phyloP scores from a whole-genome alignment of 306 rosid species.

The Cyclanthera cordifolia region DNA sequence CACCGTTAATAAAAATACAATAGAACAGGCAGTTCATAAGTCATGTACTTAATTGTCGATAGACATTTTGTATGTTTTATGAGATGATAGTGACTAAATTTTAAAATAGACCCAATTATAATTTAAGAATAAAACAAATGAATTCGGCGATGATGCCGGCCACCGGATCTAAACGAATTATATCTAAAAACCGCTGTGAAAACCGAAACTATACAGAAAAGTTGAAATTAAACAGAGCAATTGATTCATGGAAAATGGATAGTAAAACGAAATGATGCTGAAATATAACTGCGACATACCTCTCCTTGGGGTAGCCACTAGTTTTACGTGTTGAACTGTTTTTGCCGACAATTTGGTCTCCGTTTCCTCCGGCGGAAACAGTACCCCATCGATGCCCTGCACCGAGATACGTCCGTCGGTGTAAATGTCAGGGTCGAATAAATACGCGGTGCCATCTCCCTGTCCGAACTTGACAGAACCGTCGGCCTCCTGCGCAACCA shows the following conservation, averaged over 20 bases:
- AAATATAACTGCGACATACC: conserved; percentile 29
- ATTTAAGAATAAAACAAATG: not conserved
- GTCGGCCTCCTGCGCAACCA: conserved; percentile 60
- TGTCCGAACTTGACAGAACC: conserved; percentile 70
- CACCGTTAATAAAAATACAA: no score
- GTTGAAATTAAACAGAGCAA: not conserved
- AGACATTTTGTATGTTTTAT: no score
- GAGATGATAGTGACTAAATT: no score
- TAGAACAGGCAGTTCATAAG: no score
- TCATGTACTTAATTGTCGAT: no score
- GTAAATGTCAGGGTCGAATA: conserved; percentile 75
- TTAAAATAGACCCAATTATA: not conserved
- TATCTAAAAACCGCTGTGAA: not conserved
- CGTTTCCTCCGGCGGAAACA: conserved; percentile 42
- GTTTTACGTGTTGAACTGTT: conserved; percentile 44
- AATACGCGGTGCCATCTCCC: conserved; percentile 52
- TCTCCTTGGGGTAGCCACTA: conserved; percentile 49
- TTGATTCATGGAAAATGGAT: not conserved
- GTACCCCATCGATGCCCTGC: conserved; percentile 69
- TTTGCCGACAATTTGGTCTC: conserved; percentile 19
- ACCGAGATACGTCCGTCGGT: conserved; percentile 78
- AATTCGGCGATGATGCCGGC: not conserved
- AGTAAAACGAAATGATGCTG: not conserved
- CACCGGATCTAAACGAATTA: not conserved
- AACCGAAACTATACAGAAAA: conserved; percentile 5